Evolutionary conservation across 768 basidiomycete species (phyloP).

Genomic region (Megacollybia marginata): DNA sequence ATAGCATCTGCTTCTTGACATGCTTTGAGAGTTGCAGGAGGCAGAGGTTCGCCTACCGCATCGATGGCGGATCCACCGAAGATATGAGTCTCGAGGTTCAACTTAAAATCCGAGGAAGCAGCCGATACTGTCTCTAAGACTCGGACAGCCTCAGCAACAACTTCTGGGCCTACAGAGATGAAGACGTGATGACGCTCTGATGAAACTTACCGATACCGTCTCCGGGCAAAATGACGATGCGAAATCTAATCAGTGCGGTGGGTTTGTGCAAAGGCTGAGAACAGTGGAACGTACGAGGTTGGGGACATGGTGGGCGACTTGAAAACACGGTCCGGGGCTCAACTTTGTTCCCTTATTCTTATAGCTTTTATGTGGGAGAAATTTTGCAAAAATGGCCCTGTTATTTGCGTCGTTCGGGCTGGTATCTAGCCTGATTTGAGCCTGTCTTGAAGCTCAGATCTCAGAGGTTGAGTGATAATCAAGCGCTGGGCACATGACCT

Average conservation of each 20-base stretch:
- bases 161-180: slow-evolving; percentile 69
- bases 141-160: slow-evolving; percentile 76
- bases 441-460: no score
- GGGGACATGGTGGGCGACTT: slow-evolving; percentile 24
- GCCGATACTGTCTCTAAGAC: slow-evolving; percentile 71
- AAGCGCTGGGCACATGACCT: no score
- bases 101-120: slow-evolving; percentile 53
- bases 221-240: slow-evolving; percentile 85
- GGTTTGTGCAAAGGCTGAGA: not conserved
- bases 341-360: no score
- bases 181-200: slow-evolving; percentile 3
- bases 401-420: no score
- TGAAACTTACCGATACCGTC: slow-evolving; percentile 85
- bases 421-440: no score
- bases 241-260: slow-evolving; percentile 47
- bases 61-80: slow-evolving; percentile 97
- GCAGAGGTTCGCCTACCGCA: slow-evolving; percentile 75
- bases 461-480: no score
- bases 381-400: no score
- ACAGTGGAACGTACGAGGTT: slow-evolving; percentile 31
- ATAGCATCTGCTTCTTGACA: slow-evolving; percentile 94
- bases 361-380: no score
- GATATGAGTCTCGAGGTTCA: slow-evolving; percentile 66
- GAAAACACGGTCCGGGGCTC: no score
- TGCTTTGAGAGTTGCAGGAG: slow-evolving; percentile 76